Evolutionary conservation across 1,139 yeast genomes (phyloP).

Genomic region (Meyerozyma athensensis): DNA sequence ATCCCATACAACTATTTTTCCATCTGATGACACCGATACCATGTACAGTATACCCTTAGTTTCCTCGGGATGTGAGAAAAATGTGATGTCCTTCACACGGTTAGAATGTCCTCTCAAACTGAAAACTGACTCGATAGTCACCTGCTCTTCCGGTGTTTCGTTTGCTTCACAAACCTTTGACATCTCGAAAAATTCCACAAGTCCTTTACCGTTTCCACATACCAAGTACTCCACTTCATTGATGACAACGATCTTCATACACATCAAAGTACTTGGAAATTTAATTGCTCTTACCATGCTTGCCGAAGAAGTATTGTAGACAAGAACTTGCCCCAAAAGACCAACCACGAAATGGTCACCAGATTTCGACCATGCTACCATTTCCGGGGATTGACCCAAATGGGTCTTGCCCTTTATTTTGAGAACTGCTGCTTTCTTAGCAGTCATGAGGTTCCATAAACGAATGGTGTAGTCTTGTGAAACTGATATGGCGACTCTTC

Average conservation of each 20-base stretch:
- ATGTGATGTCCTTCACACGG: constrained; percentile 74
- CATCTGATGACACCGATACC: constrained; percentile 87
- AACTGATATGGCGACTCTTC: constrained; percentile 84
- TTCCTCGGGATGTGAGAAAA: constrained; percentile 40
- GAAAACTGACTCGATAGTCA: constrained; percentile 45
- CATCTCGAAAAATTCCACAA: constrained; percentile 51
- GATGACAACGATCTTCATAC: constrained; percentile 48
- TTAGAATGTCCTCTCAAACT: constrained; percentile 73
- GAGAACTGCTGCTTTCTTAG: constrained; percentile 85
- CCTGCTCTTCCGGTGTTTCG: constrained; percentile 22
- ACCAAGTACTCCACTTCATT: constrained; percentile 53
- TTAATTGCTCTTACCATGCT: constrained; percentile 47
- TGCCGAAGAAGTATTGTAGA: constrained; percentile 66
- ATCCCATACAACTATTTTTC: constrained; percentile 90
- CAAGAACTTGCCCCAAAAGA: constrained; percentile 54
- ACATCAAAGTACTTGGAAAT: constrained; percentile 62
- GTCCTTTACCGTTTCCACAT: constrained; percentile 70
- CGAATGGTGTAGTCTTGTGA: constrained; percentile 79
- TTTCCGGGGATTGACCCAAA: constrained; percentile 61
- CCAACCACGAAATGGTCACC: constrained; percentile 79
- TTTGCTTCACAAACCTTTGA: constrained; percentile 19
- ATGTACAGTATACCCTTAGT: constrained; percentile 43
- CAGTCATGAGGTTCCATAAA: constrained; percentile 96
- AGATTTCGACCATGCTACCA: constrained; percentile 56
- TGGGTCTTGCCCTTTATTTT: constrained; percentile 66